Evolutionary conservation across 331 rosid genomes (phyloP), one percentile per base, ranked within the genome.

Genomic region (Erythrophleum ivorense): DNA sequence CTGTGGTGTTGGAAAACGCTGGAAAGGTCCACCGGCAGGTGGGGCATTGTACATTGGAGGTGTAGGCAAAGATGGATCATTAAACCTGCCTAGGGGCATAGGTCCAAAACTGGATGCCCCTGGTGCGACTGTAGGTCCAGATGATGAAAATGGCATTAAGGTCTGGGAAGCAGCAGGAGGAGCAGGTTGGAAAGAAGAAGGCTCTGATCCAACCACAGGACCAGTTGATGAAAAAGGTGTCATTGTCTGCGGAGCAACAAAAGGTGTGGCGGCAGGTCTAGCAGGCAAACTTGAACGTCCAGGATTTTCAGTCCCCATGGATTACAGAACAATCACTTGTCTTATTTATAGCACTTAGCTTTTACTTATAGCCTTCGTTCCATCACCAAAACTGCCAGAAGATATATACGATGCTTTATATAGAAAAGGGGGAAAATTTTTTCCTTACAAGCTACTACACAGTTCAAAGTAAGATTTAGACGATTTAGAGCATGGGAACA

Each of bases 301-400:
- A 16, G 91, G 89, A 80, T 94, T 91, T 83, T 94, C 97, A 91
- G 97, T 89, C 89, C 97, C 98, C 95, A 94, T 92, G 46, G 83
- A 38, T 83, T 78, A 55, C 78, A 69, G 64, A 68, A 83, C 78
- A 85, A 79, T 76, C 80, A 78, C 83, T 69, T 29, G 19, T 73
- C 71, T 71, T 65, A 59, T 59, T 50, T 60, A 66, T 43, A 9
- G 34, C 73, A 19, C 54, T 68, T n/a, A 41, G 73, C 34, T 68
- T 41, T 19, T 68, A 19, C 21, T 71, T 71, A 71, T 70, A 73
- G 70, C 73, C 71, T 80, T 62, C 58, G 80, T 78, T 74, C 85
- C 82, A 88, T 86, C 76, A 69, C 82, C 68, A 77, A 66, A 79
- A 79, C 91, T 82, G 90, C 71, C 71, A 81, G 34, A 78, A 71